Percentiles rank a stretch among this genome's conserved stretches.
Evolutionary conservation across 768 basidiomycete species (phyloP).

Genomic region (Tylopilus balloui): DNA sequence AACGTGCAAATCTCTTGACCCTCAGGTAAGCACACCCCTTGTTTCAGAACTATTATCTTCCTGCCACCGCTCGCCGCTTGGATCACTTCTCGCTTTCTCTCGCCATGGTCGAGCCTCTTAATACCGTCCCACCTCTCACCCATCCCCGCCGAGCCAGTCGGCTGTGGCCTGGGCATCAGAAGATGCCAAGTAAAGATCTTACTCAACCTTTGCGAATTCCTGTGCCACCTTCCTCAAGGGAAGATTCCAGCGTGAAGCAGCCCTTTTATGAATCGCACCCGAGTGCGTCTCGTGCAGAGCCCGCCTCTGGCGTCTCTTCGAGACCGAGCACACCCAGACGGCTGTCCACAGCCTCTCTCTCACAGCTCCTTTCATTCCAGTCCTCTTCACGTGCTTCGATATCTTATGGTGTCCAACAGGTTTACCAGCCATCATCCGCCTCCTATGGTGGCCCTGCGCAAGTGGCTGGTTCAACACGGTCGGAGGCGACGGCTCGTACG

Average conservation of each 20-base stretch:
- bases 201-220: constrained; percentile 11
- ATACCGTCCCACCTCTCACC: neutral
- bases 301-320: constrained; percentile 3
- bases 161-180: constrained; percentile 28
- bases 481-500: constrained; percentile 34
- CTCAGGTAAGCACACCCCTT: constrained; percentile 31
- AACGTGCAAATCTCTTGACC: constrained; percentile 17
- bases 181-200: constrained; percentile 18
- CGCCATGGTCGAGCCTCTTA: constrained; percentile 22
- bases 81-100: constrained; percentile 6
- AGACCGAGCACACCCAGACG: constrained; percentile 21
- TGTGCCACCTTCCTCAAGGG: constrained; percentile 15
- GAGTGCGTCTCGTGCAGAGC: neutral
- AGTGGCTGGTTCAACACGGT: constrained; percentile 19
- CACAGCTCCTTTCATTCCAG: constrained; percentile 26
- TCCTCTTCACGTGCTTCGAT: constrained; percentile 11
- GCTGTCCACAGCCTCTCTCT: constrained; percentile 23
- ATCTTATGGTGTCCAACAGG: constrained; percentile 21
- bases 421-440: constrained; percentile 3
- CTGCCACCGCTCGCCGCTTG: constrained; percentile 1
- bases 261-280: neutral
- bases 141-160: constrained; percentile 26
- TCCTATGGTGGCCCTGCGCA: constrained; percentile 10
- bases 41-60: constrained; percentile 11
- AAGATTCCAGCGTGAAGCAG: constrained; percentile 11